These are phyloP conservation scores for Boletus rubescentipes DNA, from an alignment of 768 basidiomycete species.

Conservation along the genomic window DNA sequence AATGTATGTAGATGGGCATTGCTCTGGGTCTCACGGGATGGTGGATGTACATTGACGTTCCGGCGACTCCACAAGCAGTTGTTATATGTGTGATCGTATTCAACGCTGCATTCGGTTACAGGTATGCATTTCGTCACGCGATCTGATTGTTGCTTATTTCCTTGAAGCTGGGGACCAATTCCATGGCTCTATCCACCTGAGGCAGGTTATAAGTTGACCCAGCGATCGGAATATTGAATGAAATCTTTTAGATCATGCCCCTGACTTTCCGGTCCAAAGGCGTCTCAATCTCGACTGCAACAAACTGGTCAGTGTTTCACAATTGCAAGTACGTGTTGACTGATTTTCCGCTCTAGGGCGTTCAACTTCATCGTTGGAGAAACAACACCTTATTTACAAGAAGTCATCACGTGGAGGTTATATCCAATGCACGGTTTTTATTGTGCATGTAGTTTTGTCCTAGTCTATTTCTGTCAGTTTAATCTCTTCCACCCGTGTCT, in stretches of 20 bases:
- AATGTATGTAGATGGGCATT: constrained; percentile 65
- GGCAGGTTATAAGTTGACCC: constrained; percentile 36
- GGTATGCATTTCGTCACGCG: constrained; percentile 36
- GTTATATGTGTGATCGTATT: constrained; percentile 87
- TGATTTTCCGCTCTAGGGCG: constrained; percentile 38
- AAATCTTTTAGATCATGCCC: constrained; percentile 74
- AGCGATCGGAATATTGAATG: not conserved
- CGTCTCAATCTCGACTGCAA: constrained; percentile 92
- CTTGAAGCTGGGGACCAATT: constrained; percentile 72
- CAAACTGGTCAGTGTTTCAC: constrained; percentile 50
- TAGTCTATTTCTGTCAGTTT: constrained; percentile 77
- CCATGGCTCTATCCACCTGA: constrained; percentile 91
- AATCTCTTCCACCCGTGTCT: not conserved
- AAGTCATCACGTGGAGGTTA: constrained; percentile 83
- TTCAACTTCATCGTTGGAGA: constrained; percentile 92
- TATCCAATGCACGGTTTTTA: constrained; percentile 98
- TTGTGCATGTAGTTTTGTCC: constrained; percentile 80
- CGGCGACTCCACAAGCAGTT: constrained; percentile 82
- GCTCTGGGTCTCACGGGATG: constrained; percentile 81
- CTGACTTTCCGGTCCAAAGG: constrained; percentile 89
- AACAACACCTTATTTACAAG: constrained; percentile 83
- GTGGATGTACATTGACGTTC: constrained; percentile 91
- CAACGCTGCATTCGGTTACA: constrained; percentile 93
- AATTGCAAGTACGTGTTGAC: not conserved
- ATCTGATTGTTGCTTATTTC: not conserved